Evolutionary conservation across 805 yeast species (phyloP), one percentile per base, ranked within the genome.

Genomic region (Monosporozyma yasuniensis): DNA sequence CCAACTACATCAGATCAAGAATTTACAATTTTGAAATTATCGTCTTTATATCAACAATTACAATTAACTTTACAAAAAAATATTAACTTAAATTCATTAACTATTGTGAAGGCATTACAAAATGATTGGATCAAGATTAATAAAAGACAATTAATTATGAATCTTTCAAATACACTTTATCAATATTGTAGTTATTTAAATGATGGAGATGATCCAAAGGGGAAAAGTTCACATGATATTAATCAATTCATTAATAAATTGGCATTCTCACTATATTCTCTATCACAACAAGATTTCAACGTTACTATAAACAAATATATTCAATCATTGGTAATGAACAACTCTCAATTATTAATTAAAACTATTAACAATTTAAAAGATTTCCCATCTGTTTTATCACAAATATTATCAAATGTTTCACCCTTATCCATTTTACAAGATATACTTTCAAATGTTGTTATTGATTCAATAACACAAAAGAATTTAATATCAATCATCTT

Each of bases 281-380:
- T 64, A n/a, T 61, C 67, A 16, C 54, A 55, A 14, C 50, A 46
- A 16, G 67, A 63, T 14, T 62, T 60, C 46, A 48, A 47, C 9
- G 39, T 54, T 7, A 51, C 58, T 3, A 42, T 64, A 11, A 55
- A 61, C 32, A 64, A 60, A 38, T 48, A 60, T n/a, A 46, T 64
- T 12, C 45, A 55, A 11, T 49, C 63, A 1, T 52, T 55, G 21
- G 59, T 57, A 4, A 42, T 49, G 18, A 30, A 53, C 14, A 52
- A 59, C 28, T 46, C 54, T 1, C 65, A 63, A 47, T 48, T 52
- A 3, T 51, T 65, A 18, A 37, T 52, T 10, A 65, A 54, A 42
- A 61, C 66, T 8, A 56, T 65, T 8, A 64, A 63, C 39, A 61
- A 67, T 8, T 58, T 64, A n/a, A 61, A 53, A 44, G 55, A 48